phyloP scores from a whole-genome alignment of 768 basidiomycete genomes.

The Mycena capillaripes region DNA sequence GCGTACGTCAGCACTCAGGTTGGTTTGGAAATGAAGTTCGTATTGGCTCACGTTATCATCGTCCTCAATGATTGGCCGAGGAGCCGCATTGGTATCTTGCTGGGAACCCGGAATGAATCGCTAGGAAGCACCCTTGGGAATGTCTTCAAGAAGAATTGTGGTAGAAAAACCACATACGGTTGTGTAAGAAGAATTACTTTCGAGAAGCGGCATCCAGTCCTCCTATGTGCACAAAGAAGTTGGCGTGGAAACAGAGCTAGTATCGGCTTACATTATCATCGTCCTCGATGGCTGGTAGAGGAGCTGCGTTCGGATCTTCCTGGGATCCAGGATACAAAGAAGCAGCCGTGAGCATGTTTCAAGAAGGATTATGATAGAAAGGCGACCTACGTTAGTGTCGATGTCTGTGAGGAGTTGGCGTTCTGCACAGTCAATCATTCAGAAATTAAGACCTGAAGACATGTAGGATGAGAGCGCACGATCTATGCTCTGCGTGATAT shows the following conservation, averaged over 20 bases:
- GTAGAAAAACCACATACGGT: too few relatives aligned
- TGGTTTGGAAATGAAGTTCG: too few relatives aligned
- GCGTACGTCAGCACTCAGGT: too few relatives aligned
- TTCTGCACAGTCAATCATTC: not conserved
- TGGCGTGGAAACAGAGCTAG: not conserved
- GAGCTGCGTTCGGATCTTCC: slow-evolving; percentile 9
- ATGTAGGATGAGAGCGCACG: not conserved
- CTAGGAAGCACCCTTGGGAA: too few relatives aligned
- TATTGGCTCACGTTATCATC: too few relatives aligned
- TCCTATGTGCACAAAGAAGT: slow-evolving; percentile 3
- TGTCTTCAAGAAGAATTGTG: too few relatives aligned
- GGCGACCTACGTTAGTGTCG: not conserved
- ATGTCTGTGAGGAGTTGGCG: slow-evolving; percentile 1
- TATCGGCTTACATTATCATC: not conserved
- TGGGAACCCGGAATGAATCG: too few relatives aligned
- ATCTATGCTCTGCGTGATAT: not conserved
- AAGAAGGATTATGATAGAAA: not conserved
- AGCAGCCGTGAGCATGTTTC: slow-evolving; percentile 3
- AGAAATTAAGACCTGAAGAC: slow-evolving; percentile 1
- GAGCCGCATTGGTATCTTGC: too few relatives aligned
- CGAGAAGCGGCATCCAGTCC: too few relatives aligned
- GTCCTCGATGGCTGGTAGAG: slow-evolving; percentile 4
- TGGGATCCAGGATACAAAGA: not conserved
- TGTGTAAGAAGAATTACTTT: too few relatives aligned
- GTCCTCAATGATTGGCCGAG: too few relatives aligned